Base-by-base conservation (phyloP, 108 stramenopile genomes). In the Fragilaria radians region DNA sequence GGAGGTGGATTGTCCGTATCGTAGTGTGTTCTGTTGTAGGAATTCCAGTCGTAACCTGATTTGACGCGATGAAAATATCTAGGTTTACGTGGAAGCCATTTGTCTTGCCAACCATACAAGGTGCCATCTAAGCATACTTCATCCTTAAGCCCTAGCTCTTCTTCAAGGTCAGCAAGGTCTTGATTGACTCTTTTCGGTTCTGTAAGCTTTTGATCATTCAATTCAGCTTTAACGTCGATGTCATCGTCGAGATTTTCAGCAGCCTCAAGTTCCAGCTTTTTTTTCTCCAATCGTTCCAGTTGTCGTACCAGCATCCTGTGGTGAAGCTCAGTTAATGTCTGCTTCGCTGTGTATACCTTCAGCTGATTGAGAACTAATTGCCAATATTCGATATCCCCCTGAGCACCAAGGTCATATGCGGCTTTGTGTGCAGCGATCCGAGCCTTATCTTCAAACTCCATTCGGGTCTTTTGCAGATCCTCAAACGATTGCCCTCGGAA, bases 1-100 rank as follows among this genome's bases (percentile, higher is more conserved):
- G 99, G 99, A 14, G 99, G 99, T 28, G 99, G 99, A 62, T 97
- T 98, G 57, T 98, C 99, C 54, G 81, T 81, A 81, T 98, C 97
- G 62, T 91, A 98, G 68, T 99, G 97, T 7, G 96, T 94, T 66
- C 94, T 94, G 71, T 99, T 99, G 91, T 99, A 98, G 70, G 91
- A 89, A 83, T 97, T 99, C 96, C 99, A 96, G 67, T 98, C 97
- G 57, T 94, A 98, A 5, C 99, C 99, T 7, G 97, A 96, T 66
- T 89, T 88, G 57, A 99, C 97, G 11, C 97, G 93, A 79, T 98
- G 97, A 81, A 98, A 95, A 83, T 98, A 99, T 5, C 97, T 88
- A 4, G 99, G 99, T 58, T 98, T 98, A 24, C 99, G 85, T 17
- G 97, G 95, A 27, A 86, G 86, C 68, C 90, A 99, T 56, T 93